These are phyloP conservation scores for Diaporthe sp. DNA, from an alignment of 2,329 filamentous ascomycete species.

Conservation along the genomic window DNA sequence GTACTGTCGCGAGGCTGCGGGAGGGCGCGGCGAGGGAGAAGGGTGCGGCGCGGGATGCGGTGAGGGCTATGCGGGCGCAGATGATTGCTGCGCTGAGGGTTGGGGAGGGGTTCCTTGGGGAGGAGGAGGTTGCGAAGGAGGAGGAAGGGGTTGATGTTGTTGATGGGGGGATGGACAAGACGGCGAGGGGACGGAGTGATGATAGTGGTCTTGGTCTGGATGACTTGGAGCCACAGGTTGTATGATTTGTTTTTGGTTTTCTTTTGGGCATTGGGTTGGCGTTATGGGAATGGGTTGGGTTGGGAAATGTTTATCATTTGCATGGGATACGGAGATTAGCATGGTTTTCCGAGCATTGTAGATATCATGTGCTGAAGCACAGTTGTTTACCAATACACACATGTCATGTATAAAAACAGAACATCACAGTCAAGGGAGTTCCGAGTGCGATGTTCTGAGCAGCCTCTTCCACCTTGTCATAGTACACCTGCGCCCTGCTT, in stretches of 20 bases:
- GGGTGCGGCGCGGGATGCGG: slow-evolving; percentile 19
- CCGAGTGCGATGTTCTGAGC: too few species aligned
- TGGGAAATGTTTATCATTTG: neutral
- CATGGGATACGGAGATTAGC: neutral
- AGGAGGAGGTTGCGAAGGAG: neutral
- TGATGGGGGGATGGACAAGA: neutral
- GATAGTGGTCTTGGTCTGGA: slow-evolving; percentile 14
- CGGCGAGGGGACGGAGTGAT: neutral
- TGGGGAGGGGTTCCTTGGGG: slow-evolving; percentile 38
- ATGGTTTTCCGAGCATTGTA: neutral
- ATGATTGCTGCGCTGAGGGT: slow-evolving; percentile 33
- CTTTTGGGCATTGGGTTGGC: neutral
- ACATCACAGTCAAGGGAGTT: too few species aligned
- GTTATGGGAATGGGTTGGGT: neutral
- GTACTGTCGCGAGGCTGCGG: neutral
- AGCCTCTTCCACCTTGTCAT: neutral
- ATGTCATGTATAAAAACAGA: neutral
- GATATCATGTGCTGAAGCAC: slow-evolving; percentile 4
- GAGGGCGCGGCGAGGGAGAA: neutral
- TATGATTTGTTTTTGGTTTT: neutral
- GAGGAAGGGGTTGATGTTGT: neutral
- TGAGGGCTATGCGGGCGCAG: slow-evolving; percentile 32
- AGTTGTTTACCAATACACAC: neutral
- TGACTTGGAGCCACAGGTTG: neutral
- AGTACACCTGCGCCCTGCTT: too few species aligned